Percentiles rank a stretch among this genome's conserved stretches.
Conservation (phyloP, 2,329 filamentous ascomycete species). For the Arthrobotrys entomopaga region DNA sequence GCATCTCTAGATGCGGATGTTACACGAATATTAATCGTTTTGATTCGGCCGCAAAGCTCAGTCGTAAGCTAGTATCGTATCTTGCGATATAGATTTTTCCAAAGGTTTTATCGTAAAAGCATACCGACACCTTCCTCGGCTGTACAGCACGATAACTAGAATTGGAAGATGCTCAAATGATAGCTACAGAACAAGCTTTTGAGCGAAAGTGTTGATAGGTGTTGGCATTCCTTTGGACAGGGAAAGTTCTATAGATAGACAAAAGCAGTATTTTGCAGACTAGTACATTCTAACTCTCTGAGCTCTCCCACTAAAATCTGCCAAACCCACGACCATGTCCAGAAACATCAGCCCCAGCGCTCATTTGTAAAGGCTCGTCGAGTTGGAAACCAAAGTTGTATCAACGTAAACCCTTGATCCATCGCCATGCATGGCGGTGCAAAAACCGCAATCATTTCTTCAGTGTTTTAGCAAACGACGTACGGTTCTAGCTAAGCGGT, state of each 20-base stretch:
- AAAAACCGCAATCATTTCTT: conserved; percentile 24
- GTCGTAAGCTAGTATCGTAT: not conserved
- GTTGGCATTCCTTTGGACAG: not conserved
- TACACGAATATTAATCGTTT: conserved; percentile 13
- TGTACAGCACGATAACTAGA: not conserved
- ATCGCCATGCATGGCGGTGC: conserved; percentile 10
- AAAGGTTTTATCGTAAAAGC: conserved; percentile 10
- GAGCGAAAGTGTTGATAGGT: conserved; percentile 2
- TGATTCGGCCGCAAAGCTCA: not conserved
- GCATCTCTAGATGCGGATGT: too few species aligned
- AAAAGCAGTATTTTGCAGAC: not conserved
- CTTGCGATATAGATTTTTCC: conserved; percentile 2
- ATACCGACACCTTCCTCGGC: conserved; percentile 3
- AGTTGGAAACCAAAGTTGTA: conserved; percentile 7
- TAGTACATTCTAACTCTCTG: conserved; percentile 1
- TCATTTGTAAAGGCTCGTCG: conserved; percentile 1
- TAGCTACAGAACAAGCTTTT: conserved; percentile 3
- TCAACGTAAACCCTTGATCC: not conserved
- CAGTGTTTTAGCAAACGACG: not conserved
- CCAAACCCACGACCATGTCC: not conserved
- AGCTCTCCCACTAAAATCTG: not conserved
- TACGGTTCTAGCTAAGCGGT: not conserved
- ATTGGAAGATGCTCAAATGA: conserved; percentile 6
- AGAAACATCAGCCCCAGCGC: conserved; percentile 1
- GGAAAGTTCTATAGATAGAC: conserved; percentile 3